Conservation (phyloP, 345 rosid genomes). For the Euphorbia pulcherrima region DNA sequence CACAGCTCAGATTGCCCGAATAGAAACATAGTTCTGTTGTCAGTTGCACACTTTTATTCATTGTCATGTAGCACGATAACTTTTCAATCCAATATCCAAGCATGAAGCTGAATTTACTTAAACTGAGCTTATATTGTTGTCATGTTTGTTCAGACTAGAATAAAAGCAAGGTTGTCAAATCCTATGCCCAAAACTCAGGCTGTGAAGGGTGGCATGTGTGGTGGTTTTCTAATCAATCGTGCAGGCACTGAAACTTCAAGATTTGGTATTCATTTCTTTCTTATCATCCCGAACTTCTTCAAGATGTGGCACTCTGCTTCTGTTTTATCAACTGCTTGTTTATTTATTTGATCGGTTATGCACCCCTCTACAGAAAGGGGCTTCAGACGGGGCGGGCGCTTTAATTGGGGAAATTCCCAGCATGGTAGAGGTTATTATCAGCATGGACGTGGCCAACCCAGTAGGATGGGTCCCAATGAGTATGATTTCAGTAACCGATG, state of each 20-base stretch:
- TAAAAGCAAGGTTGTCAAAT: conserved; percentile 64
- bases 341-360: conserved; percentile 4
- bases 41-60: background rate
- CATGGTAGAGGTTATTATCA: conserved; percentile 37
- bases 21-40: background rate
- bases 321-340: conserved; percentile 9
- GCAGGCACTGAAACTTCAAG: conserved; percentile 35
- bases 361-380: conserved; percentile 38
- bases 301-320: conserved; percentile 44
- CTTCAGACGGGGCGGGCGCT: conserved; percentile 38
- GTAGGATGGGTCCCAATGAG: conserved; percentile 36
- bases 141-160: conserved; percentile 34
- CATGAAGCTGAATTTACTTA: background rate
- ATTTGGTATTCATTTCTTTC: conserved; percentile 41
- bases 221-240: conserved; percentile 53
- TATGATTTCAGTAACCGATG: conserved; percentile 28
- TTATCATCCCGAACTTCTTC: conserved; percentile 18
- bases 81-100: background rate
- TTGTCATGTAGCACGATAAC: background rate
- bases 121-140: conserved; percentile 18
- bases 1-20: background rate
- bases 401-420: conserved; percentile 33
- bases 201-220: conserved; percentile 64
- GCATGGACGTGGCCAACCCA: conserved; percentile 33
- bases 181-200: conserved; percentile 70